Conservation (phyloP, 331 rosid species). For the Ulmus americana region DNA sequence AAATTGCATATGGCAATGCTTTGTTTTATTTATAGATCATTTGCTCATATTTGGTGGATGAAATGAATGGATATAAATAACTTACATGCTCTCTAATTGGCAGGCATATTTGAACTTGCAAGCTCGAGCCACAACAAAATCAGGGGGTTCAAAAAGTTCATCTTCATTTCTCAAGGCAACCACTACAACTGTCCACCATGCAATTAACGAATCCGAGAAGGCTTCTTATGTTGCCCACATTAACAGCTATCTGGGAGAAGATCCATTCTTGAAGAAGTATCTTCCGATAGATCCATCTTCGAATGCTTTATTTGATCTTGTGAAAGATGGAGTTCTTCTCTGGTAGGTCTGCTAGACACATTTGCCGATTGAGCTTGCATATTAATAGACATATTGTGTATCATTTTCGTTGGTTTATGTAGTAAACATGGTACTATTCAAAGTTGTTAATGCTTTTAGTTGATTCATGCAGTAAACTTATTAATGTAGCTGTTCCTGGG, state of each 20-base stretch:
- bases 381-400: slow-evolving; percentile 6
- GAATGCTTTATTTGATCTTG: slow-evolving; percentile 78
- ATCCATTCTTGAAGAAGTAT: slow-evolving; percentile 62
- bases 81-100: slow-evolving; percentile 31
- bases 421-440: neutral
- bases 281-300: slow-evolving; percentile 81
- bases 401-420: slow-evolving; percentile 14
- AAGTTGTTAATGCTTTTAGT: slow-evolving; percentile 26
- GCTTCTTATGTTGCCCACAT: slow-evolving; percentile 87
- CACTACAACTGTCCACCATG: slow-evolving; percentile 71
- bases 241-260: slow-evolving; percentile 69
- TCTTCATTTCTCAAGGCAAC: slow-evolving; percentile 82
- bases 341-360: slow-evolving; percentile 49
- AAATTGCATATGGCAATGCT: neutral
- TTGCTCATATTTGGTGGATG: neutral
- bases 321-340: slow-evolving; percentile 83
- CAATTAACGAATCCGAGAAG: slow-evolving; percentile 84
- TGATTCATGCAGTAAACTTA: slow-evolving; percentile 65
- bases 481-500: slow-evolving; percentile 90
- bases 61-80: slow-evolving; percentile 14
- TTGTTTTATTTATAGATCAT: neutral
- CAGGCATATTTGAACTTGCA: slow-evolving; percentile 72
- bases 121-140: slow-evolving; percentile 40
- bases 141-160: slow-evolving; percentile 55
- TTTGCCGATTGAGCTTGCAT: slow-evolving; percentile 4